Evolutionary conservation across 2,329 filamentous ascomycete genomes (phyloP).

Genomic region (Balansia obtecta): DNA sequence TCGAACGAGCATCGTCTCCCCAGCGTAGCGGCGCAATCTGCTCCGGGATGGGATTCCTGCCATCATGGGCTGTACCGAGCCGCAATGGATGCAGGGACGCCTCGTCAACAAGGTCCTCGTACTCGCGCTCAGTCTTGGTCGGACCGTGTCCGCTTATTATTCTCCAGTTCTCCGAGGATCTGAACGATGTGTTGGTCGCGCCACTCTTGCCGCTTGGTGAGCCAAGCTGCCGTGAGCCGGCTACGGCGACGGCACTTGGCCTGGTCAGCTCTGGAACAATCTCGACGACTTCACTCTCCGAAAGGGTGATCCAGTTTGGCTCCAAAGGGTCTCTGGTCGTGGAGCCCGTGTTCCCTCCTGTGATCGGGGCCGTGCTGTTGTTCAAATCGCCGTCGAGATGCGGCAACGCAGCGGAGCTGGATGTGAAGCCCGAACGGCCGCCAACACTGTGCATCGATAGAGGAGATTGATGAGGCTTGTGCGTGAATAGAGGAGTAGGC

Average conservation of each 20-base stretch:
- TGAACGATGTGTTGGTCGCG: conserved; percentile 20
- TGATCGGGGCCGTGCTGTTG: background rate
- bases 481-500: conserved; percentile 3
- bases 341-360: conserved; percentile 6
- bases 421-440: conserved; percentile 18
- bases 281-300: conserved; percentile 13
- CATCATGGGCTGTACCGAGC: conserved; percentile 12
- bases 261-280: conserved; percentile 13
- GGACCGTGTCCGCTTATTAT: conserved; percentile 13
- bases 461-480: conserved; percentile 7
- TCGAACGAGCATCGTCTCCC: conserved; percentile 5
- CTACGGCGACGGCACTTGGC: conserved; percentile 11
- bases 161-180: conserved; percentile 25
- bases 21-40: conserved; percentile 7
- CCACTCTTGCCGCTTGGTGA: conserved; percentile 11
- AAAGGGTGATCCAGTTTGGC: conserved; percentile 11
- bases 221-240: conserved; percentile 9
- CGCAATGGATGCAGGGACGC: conserved; percentile 27
- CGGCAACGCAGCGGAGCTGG: conserved; percentile 22
- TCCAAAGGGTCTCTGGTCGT: conserved; percentile 5
- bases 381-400: conserved; percentile 1
- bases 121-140: conserved; percentile 18
- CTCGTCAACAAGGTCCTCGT: conserved; percentile 21
- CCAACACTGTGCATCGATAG: conserved; percentile 13
- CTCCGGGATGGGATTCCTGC: conserved; percentile 5